These are phyloP conservation scores for Mortierella sp. DNA, from an alignment of 371 early-diverging fungal genomes.

Conservation along the genomic window DNA sequence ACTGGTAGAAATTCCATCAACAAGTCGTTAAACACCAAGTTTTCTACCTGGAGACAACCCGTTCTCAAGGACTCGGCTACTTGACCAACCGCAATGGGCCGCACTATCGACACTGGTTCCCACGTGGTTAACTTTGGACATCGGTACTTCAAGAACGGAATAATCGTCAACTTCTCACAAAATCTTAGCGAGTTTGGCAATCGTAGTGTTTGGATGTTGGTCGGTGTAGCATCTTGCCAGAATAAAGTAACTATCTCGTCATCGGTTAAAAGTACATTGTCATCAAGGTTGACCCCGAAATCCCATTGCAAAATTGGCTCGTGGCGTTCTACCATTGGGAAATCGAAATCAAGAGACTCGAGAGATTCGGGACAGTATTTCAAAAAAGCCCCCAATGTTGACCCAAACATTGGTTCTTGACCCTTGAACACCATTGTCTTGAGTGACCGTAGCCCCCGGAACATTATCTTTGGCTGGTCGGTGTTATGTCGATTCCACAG, in stretches of 20 bases:
- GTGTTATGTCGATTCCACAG: neutral
- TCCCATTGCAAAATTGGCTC: neutral
- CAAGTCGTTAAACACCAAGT: conserved; percentile 5
- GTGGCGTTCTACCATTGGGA: neutral
- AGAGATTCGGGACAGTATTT: conserved; percentile 10
- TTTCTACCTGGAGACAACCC: neutral
- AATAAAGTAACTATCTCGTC: neutral
- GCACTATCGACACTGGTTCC: neutral
- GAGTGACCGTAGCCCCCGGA: neutral
- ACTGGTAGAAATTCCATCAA: neutral
- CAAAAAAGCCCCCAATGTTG: neutral
- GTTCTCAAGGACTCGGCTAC: neutral
- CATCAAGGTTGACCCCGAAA: neutral
- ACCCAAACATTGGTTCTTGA: neutral
- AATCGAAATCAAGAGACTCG: conserved; percentile 8
- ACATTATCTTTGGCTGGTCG: neutral
- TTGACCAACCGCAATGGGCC: neutral
- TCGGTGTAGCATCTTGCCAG: conserved; percentile 9
- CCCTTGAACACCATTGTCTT: neutral
- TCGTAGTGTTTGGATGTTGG: conserved; percentile 8
- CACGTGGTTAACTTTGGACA: conserved; percentile 11
- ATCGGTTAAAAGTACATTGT: neutral
- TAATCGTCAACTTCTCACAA: neutral
- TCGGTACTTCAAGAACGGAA: conserved; percentile 9
- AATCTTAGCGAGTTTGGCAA: neutral